phyloP scores from a whole-genome alignment of 1,284 basidiomycete genomes.

The Naganishia cerealis region DNA sequence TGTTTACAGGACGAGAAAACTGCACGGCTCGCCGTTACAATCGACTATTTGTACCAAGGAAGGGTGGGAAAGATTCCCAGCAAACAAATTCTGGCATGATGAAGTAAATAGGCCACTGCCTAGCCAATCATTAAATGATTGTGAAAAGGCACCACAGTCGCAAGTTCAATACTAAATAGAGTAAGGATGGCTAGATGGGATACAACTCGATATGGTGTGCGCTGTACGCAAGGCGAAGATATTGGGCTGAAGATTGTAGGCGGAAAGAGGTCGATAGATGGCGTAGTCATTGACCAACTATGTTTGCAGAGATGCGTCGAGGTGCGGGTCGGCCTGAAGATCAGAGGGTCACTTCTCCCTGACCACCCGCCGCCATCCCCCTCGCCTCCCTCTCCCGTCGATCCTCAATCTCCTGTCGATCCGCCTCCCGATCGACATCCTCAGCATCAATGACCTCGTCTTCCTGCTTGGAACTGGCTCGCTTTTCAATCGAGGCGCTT shows the following conservation, averaged over 20 bases:
- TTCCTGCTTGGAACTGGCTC: conserved; percentile 52
- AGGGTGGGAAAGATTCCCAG: too few relatives aligned
- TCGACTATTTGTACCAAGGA: too few relatives aligned
- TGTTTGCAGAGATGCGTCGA: neutral
- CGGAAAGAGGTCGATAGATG: too few relatives aligned
- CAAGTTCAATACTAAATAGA: neutral
- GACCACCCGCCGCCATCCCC: conserved; percentile 19
- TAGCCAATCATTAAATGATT: too few relatives aligned
- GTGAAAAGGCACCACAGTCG: too few relatives aligned
- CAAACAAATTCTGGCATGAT: too few relatives aligned
- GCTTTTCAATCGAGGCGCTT: conserved; percentile 73
- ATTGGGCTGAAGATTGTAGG: neutral
- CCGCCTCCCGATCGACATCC: conserved; percentile 42
- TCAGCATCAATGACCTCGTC: conserved; percentile 53
- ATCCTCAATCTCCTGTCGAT: conserved; percentile 29
- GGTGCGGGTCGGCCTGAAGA: neutral
- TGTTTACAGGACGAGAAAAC: too few relatives aligned
- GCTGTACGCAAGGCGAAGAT: neutral
- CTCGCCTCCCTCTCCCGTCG: conserved; percentile 20
- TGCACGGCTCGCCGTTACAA: too few relatives aligned
- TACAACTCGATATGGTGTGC: neutral
- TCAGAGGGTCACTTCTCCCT: conserved; percentile 23
- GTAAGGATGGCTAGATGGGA: neutral
- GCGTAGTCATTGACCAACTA: neutral
- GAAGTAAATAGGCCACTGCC: too few relatives aligned